Evolutionary conservation across 202 grass and related monocot species (phyloP).

Genomic region (Sporobolus alterniflorus): DNA sequence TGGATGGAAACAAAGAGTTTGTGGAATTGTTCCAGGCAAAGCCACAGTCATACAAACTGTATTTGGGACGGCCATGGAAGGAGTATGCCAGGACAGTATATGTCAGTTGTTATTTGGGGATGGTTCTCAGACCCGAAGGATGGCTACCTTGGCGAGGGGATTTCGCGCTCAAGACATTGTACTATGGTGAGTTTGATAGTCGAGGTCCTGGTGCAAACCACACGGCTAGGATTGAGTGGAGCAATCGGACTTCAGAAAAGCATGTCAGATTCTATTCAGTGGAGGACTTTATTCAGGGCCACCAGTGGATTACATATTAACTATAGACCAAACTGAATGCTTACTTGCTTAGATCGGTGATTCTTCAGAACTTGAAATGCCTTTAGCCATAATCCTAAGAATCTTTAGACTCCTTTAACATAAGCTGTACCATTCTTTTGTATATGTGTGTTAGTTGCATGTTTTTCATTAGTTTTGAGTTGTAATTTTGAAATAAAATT

Average conservation of each 20-base stretch:
- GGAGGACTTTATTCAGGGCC: conserved; percentile 86
- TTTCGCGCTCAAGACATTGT: conserved; percentile 69
- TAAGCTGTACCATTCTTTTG: not conserved
- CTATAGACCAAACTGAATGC: not conserved
- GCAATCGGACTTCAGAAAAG: conserved; percentile 55
- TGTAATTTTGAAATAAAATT: conserved; percentile 11
- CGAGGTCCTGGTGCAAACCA: conserved; percentile 68
- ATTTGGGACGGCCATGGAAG: conserved; percentile 94
- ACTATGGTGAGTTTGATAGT: conserved; percentile 78
- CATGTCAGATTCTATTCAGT: conserved; percentile 57
- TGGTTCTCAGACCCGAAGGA: conserved; percentile 67
- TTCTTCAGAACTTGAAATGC: not conserved
- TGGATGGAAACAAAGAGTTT: conserved; percentile 67
- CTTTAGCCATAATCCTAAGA: not conserved
- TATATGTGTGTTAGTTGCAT: conserved; percentile 3
- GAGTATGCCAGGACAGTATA: conserved; percentile 75
- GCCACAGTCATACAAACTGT: conserved; percentile 55
- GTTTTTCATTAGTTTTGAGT: not conserved
- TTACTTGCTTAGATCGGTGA: conserved; percentile 32
- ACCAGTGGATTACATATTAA: conserved; percentile 61
- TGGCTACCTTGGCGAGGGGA: conserved; percentile 79
- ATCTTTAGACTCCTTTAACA: not conserved
- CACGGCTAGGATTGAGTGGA: conserved; percentile 76
- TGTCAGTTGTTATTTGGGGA: conserved; percentile 64
- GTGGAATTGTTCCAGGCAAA: conserved; percentile 48